Conservation (phyloP, 257 asterid genomes). For the Nicotiana noctiflora region DNA sequence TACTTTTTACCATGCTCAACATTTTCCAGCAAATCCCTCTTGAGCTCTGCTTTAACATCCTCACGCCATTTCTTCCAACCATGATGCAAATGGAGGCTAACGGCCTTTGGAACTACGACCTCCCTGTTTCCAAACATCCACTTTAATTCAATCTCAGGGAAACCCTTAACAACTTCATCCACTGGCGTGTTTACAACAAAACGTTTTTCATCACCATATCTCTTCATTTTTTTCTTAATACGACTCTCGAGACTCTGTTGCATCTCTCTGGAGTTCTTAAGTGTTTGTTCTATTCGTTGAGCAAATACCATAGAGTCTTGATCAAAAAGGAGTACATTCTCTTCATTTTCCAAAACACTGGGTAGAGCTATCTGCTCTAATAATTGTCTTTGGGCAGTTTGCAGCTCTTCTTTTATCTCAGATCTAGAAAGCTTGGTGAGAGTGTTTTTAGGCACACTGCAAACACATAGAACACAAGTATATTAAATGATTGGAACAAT, state of each 20-base stretch:
- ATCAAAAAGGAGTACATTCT: constrained; percentile 32
- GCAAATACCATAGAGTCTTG: constrained; percentile 48
- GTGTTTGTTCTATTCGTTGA: constrained; percentile 54
- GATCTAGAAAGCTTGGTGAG: constrained; percentile 70
- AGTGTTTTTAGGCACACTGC: constrained; percentile 43
- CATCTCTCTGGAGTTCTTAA: constrained; percentile 62
- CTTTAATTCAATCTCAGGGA: constrained; percentile 80
- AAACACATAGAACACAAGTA: constrained; percentile 27
- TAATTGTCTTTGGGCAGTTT: constrained; percentile 60
- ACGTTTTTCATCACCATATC: constrained; percentile 66
- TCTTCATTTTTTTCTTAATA: constrained; percentile 62
- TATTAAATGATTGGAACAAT: not conserved
- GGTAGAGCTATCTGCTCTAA: constrained; percentile 64
- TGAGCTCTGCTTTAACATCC: constrained; percentile 53
- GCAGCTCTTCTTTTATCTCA: constrained; percentile 73
- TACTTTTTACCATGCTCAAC: constrained; percentile 75
- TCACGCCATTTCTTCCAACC: constrained; percentile 99
- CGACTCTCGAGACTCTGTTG: constrained; percentile 63
- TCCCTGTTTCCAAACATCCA: constrained; percentile 92
- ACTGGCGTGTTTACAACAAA: constrained; percentile 65
- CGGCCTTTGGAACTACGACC: constrained; percentile 70
- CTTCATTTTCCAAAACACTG: constrained; percentile 49
- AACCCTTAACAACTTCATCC: constrained; percentile 81
- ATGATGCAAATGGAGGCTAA: constrained; percentile 46
- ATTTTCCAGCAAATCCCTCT: constrained; percentile 61